These are phyloP conservation scores for sunflower (Helianthus annuus) DNA, from an alignment of 129 eudicot species.

Conservation along the genomic window HanXRQr2.0-SUNRISE NC_035443.2:19908393-19908892, in stretches of 20 bases:
- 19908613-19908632: not conserved
- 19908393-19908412: conserved; percentile 20
- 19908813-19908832: not conserved
- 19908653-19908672: conserved; percentile 22
- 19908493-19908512: conserved; percentile 14
- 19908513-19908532: not conserved
- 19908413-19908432: not conserved
- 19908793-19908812: conserved; percentile 8
- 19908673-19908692: conserved; percentile 26
- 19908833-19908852: not conserved
- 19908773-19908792: not conserved
- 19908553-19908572: not conserved
- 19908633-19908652: conserved; percentile 8
- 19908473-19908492: conserved; percentile 4
- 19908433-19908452: conserved; percentile 17
- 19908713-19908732: not conserved
- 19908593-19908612: conserved; percentile 11
- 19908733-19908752: conserved; percentile 8
- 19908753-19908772: conserved; percentile 1
- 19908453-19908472: conserved; percentile 12
- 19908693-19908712: conserved; percentile 8
- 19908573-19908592: not conserved
- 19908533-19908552: conserved; percentile 20
- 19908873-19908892: conserved; percentile 3
- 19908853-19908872: conserved; percentile 7